These are phyloP conservation scores for Zymoseptoria tritici DNA, from an alignment of 2,329 filamentous ascomycete genomes.

Conservation along the genomic window DNA sequence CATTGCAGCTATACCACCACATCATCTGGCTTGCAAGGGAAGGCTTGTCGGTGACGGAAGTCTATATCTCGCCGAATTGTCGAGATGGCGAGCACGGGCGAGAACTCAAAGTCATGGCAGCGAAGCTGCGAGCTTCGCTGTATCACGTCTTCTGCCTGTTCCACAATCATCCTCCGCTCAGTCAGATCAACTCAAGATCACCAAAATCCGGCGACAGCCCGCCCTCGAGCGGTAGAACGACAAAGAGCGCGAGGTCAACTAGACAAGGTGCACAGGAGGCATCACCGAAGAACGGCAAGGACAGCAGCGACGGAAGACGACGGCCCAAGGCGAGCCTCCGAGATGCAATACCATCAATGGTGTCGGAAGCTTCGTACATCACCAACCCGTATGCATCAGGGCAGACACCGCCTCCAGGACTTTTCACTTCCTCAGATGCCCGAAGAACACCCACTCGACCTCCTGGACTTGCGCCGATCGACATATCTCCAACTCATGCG, in stretches of 20 bases:
- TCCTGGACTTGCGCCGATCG: constrained; percentile 33
- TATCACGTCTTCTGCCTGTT: constrained; percentile 96
- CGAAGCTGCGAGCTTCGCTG: constrained; percentile 88
- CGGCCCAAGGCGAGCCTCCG: constrained; percentile 34
- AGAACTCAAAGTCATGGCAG: constrained; percentile 81
- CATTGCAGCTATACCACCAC: constrained; percentile 76
- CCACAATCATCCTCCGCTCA: constrained; percentile 79
- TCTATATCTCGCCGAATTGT: constrained; percentile 67
- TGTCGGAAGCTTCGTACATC: constrained; percentile 44
- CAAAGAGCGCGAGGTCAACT: constrained; percentile 11
- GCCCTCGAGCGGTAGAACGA: constrained; percentile 18
- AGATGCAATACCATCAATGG: constrained; percentile 42
- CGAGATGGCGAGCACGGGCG: constrained; percentile 64
- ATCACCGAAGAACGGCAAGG: constrained; percentile 13
- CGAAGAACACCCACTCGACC: constrained; percentile 32
- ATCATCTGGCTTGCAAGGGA: constrained; percentile 95
- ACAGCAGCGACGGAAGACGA: constrained; percentile 14
- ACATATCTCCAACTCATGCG: constrained; percentile 28
- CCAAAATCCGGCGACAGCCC: constrained; percentile 17
- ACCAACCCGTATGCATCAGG: constrained; percentile 42
- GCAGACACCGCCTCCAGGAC: constrained; percentile 33
- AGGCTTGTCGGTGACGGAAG: constrained; percentile 77
- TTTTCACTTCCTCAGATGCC: constrained; percentile 21
- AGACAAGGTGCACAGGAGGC: constrained; percentile 12
- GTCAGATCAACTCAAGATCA: constrained; percentile 39